phyloP scores from a whole-genome alignment of 768 basidiomycete species.

The Macrolepiota fuliginosa region DNA sequence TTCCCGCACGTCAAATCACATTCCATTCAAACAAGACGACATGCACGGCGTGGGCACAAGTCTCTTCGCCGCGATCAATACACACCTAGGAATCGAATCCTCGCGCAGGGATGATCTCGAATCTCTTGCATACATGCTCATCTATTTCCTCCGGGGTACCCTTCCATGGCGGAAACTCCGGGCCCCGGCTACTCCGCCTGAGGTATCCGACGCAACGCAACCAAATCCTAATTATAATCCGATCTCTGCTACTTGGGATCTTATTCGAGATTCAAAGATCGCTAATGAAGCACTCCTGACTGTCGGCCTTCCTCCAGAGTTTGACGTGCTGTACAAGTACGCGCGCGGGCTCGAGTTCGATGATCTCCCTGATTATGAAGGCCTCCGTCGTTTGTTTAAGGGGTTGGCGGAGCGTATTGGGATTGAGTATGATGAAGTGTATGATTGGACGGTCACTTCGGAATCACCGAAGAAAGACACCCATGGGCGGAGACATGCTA shows the following conservation, averaged over 20 bases:
- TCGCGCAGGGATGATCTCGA: conserved; percentile 80
- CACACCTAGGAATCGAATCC: conserved; percentile 45
- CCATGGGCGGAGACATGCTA: conserved; percentile 14
- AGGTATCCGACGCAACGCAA: conserved; percentile 24
- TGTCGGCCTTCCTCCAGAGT: conserved; percentile 75
- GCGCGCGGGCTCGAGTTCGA: conserved; percentile 82
- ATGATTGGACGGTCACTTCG: conserved; percentile 36
- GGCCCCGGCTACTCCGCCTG: conserved; percentile 40
- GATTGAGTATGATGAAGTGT: conserved; percentile 51
- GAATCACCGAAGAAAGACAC: background rate
- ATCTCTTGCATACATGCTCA: conserved; percentile 78
- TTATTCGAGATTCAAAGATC: conserved; percentile 73
- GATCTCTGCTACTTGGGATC: conserved; percentile 70
- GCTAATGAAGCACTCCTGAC: conserved; percentile 66
- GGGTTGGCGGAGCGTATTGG: conserved; percentile 54
- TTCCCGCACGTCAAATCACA: conserved; percentile 58
- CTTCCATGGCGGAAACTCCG: conserved; percentile 78
- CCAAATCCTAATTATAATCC: conserved; percentile 42
- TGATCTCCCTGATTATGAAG: conserved; percentile 87
- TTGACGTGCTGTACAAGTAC: conserved; percentile 79
- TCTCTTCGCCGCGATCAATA: conserved; percentile 27
- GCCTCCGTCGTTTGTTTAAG: conserved; percentile 71
- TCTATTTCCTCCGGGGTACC: conserved; percentile 76
- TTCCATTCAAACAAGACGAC: conserved; percentile 72
- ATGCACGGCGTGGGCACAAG: conserved; percentile 79